Percentiles rank a stretch among this genome's conserved stretches.
Evolutionary conservation across 2,329 filamentous ascomycete species (phyloP).

Genomic region (Paecilomyces dactylethromorphus): DNA sequence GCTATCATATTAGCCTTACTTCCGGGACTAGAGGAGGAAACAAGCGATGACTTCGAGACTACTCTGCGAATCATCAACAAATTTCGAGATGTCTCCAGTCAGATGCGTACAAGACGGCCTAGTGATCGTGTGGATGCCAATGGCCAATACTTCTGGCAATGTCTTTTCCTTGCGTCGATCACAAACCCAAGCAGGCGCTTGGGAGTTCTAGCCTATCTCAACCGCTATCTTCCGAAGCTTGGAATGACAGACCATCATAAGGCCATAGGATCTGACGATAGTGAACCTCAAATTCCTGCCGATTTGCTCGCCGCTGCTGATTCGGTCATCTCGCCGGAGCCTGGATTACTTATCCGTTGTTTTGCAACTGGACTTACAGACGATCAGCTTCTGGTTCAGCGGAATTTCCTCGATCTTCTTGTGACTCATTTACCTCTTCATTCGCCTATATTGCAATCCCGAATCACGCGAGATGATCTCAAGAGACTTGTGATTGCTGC

Average conservation of each 20-base stretch:
- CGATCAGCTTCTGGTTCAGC: conserved; percentile 82
- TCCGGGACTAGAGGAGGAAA: conserved; percentile 90
- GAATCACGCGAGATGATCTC: conserved; percentile 67
- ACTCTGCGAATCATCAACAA: conserved; percentile 72
- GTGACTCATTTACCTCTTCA: conserved; percentile 85
- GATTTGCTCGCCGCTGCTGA: conserved; percentile 33
- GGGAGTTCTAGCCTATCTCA: conserved; percentile 81
- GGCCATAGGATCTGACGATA: conserved; percentile 20
- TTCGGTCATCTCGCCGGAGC: conserved; percentile 64
- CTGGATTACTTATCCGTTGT: conserved; percentile 80
- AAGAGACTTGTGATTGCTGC: conserved; percentile 77
- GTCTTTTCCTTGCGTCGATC: conserved; percentile 87
- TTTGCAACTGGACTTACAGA: conserved; percentile 87
- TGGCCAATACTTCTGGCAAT: conserved; percentile 96
- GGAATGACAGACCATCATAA: conserved; percentile 34
- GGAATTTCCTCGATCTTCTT: conserved; percentile 86
- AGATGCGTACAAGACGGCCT: conserved; percentile 50
- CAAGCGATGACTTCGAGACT: conserved; percentile 91
- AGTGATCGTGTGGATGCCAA: conserved; percentile 49
- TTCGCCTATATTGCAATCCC: conserved; percentile 70
- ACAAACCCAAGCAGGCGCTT: conserved; percentile 79
- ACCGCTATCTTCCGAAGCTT: conserved; percentile 69
- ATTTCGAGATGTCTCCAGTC: conserved; percentile 55
- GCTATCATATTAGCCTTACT: conserved; percentile 82
- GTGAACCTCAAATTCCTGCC: conserved; percentile 15